Evolutionary conservation across 192 early-diverging fungal species (phyloP), one percentile per base, ranked within the genome.

Genomic region (Backusella sp.): DNA sequence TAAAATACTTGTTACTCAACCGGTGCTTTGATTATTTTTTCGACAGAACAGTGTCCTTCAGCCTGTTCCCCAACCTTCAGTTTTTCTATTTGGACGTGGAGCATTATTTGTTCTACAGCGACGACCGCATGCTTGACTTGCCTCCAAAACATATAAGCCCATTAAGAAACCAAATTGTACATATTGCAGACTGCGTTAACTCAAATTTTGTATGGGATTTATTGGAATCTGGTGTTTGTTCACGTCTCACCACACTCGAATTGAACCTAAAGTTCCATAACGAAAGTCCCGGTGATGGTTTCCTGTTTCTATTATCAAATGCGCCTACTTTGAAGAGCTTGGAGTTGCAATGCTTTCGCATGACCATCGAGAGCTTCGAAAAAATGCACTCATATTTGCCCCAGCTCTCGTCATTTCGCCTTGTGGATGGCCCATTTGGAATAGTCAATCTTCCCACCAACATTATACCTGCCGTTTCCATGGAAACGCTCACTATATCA

Each of bases 311-410:
- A 28, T 28, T 62, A 62, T 62, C 56, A 9, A 62, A 62, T 28
- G 56, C 56, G 11, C 56, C 56, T 0, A 23, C 56, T 62, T 62
- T 62, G 26, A 62, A 62, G 26, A 62, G 28, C 26, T 12, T 62
- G 1, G 56, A 62, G 4, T 11, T 62, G 14, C 56, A 62, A 62
- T 62, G 56, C 26, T 62, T 62, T 28, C 56, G 56, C 26, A 62
- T 62, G 56, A 62, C 56, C 21, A 62, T 62, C 9, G 56, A 62
- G 23, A 62, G 56, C 26, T 62, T 62, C 1, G 56, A 62, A 28
- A 62, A 62, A 62, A 62, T 62, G 56, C 56, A 62, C 12, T 62
- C 56, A 28, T 62, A 62, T 28, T 62, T 62, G 12, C 56, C 56
- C 23, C 56, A 28, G 4, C 56, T 62, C 4, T 3, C 56, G 2